phyloP scores from a whole-genome alignment of 148 eudicot species.

The Arctostaphylos glauca region DNA sequence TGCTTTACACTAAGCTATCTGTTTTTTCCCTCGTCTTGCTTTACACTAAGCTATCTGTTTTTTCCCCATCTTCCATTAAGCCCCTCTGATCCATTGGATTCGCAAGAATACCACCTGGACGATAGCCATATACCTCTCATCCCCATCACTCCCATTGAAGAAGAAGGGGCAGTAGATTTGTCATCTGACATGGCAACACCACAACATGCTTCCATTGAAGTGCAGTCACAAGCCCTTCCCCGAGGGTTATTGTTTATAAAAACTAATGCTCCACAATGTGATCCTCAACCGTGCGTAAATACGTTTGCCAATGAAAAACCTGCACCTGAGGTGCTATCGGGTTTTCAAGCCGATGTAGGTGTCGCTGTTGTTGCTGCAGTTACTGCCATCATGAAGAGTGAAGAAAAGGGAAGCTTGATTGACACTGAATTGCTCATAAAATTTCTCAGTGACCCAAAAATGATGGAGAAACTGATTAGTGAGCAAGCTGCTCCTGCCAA shows the following conservation, averaged over 20 bases:
- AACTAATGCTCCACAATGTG: constrained; percentile 1
- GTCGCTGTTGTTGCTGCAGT: constrained; percentile 47
- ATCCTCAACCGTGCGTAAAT: constrained; percentile 19
- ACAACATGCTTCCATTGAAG: constrained; percentile 9
- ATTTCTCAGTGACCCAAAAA: constrained; percentile 48
- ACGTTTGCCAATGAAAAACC: constrained; percentile 21
- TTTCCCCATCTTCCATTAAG: constrained; percentile 30
- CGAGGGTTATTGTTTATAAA: constrained; percentile 4
- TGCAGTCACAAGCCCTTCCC: constrained; percentile 13
- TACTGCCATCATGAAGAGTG: constrained; percentile 36
- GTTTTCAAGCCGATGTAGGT: constrained; percentile 37
- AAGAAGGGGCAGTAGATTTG: constrained; percentile 23
- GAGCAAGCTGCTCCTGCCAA: constrained; percentile 11
- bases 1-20: constrained; percentile 3
- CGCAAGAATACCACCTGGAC: constrained; percentile 31
- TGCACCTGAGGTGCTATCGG: constrained; percentile 23
- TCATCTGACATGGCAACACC: neutral
- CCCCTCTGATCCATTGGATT: constrained; percentile 32
- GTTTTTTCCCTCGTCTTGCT: constrained; percentile 3
- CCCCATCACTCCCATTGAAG: constrained; percentile 59
- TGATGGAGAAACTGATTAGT: constrained; percentile 34
- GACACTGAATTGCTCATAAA: constrained; percentile 52
- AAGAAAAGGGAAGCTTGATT: constrained; percentile 42
- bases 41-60: neutral
- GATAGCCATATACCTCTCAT: constrained; percentile 41